phyloP scores from a whole-genome alignment of 306 rosid genomes.

The Pyrus bretschneideri region DNA sequence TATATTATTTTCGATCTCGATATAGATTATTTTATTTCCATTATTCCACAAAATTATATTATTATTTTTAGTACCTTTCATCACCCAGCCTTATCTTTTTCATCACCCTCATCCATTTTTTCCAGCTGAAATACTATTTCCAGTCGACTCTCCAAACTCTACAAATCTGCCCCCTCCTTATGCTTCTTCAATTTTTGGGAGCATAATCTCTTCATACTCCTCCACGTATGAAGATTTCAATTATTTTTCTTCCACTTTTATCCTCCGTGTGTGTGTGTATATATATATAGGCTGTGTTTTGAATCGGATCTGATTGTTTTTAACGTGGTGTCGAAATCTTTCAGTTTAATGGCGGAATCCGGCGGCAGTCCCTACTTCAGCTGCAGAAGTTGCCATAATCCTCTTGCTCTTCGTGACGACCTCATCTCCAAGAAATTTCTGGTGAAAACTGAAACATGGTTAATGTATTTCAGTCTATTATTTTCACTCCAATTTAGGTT shows the following conservation, averaged over 20 bases:
- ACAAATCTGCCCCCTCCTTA: neutral
- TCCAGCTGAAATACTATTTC: neutral
- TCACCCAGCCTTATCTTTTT: neutral
- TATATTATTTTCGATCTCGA: neutral
- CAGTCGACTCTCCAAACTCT: neutral
- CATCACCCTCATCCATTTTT: neutral
- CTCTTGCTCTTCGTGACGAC: slow-evolving; percentile 22
- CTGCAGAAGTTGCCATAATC: slow-evolving; percentile 28
- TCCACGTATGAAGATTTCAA: neutral
- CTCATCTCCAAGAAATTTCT: slow-evolving; percentile 24
- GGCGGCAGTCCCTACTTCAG: slow-evolving; percentile 15
- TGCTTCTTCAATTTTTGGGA: neutral
- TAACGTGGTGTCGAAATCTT: neutral
- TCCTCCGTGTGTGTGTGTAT: no score
- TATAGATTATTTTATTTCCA: neutral
- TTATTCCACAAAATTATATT: neutral
- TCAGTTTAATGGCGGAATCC: slow-evolving; percentile 13
- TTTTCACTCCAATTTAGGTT: neutral
- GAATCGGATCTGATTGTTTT: neutral
- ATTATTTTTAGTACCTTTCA: no score
- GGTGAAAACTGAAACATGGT: slow-evolving; percentile 9
- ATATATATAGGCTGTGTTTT: neutral
- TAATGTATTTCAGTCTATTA: neutral
- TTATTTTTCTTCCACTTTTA: neutral
- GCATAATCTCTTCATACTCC: neutral